phyloP scores from a whole-genome alignment of 2,329 filamentous ascomycete species.

The Cladosporium sp. region DNA sequence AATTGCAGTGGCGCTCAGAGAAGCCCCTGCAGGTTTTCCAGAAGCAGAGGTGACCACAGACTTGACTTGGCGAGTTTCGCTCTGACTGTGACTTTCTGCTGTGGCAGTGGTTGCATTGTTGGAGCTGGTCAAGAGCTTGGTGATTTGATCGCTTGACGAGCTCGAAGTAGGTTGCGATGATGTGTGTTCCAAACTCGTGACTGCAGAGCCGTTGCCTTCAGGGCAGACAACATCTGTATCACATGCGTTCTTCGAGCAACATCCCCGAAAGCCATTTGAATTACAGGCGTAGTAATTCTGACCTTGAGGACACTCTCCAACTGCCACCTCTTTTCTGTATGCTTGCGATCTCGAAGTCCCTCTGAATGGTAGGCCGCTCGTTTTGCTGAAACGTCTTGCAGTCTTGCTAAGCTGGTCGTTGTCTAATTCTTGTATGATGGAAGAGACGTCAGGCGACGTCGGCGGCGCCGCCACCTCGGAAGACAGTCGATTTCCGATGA shows the following conservation, averaged over 20 bases:
- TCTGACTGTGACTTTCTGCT: constrained; percentile 19
- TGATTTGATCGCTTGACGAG: neutral
- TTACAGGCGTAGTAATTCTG: constrained; percentile 17
- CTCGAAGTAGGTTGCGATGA: neutral
- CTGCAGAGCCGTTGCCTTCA: constrained; percentile 17
- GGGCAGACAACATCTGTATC: constrained; percentile 23
- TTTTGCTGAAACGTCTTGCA: constrained; percentile 2
- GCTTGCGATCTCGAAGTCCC: constrained; percentile 9
- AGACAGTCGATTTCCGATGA: neutral
- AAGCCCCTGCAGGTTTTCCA: neutral
- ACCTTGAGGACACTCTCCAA: constrained; percentile 10
- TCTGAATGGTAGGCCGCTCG: constrained; percentile 6
- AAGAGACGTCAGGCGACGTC: neutral
- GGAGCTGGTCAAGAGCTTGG: neutral
- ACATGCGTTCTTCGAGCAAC: constrained; percentile 31
- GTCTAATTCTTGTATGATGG: neutral
- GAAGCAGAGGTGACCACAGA: neutral
- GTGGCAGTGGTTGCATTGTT: constrained; percentile 25
- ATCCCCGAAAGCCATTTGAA: constrained; percentile 29
- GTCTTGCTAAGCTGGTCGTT: constrained; percentile 15
- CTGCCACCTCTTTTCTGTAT: constrained; percentile 10
- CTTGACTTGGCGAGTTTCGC: constrained; percentile 17
- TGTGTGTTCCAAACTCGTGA: constrained; percentile 4
- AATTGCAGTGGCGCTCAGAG: neutral
- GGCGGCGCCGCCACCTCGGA: neutral